Percentiles rank a stretch among this genome's conserved stretches.
Conservation (phyloP, 352 stramenopile species). For the Saprolegnia parasitica region DNA sequence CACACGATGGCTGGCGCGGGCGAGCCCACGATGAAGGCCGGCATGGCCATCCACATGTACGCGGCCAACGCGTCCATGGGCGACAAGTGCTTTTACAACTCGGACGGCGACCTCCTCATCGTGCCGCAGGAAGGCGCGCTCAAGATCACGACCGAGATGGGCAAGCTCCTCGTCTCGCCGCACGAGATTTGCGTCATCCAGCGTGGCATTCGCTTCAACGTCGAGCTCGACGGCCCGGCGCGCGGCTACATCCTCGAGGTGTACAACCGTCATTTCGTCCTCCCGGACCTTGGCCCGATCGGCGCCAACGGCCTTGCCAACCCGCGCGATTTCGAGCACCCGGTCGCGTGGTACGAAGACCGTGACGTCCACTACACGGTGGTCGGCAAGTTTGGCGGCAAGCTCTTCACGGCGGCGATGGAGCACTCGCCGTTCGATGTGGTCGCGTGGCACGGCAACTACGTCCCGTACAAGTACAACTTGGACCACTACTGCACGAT, state of each 20-base stretch:
- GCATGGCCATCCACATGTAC: constrained; percentile 94
- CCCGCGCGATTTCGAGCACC: constrained; percentile 92
- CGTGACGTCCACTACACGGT: constrained; percentile 67
- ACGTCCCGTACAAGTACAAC: constrained; percentile 97
- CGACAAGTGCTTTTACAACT: constrained; percentile 91
- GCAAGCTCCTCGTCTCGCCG: constrained; percentile 76
- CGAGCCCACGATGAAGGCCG: constrained; percentile 85
- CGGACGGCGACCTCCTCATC: constrained; percentile 96
- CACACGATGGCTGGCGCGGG: constrained; percentile 82
- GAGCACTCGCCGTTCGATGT: constrained; percentile 94
- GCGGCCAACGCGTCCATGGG: constrained; percentile 86
- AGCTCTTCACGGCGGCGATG: constrained; percentile 83
- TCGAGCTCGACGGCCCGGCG: constrained; percentile 78
- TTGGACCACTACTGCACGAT: constrained; percentile 93
- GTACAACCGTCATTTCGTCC: constrained; percentile 92
- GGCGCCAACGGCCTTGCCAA: constrained; percentile 96
- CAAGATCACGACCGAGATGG: constrained; percentile 92
- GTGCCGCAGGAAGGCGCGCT: constrained; percentile 90
- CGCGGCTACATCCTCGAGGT: constrained; percentile 95
- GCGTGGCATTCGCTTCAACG: constrained; percentile 91
- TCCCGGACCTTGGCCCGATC: constrained; percentile 94
- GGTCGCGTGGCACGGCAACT: constrained; percentile 98
- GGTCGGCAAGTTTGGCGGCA: constrained; percentile 85
- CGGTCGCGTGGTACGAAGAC: constrained; percentile 87
- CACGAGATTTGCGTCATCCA: constrained; percentile 95